A percentile compares a stretch with the other conserved stretches of the same genome.
These are phyloP conservation scores for Sugiyamaella floridensis DNA, from an alignment of 805 yeast genomes.

Conservation along the genomic window DNA sequence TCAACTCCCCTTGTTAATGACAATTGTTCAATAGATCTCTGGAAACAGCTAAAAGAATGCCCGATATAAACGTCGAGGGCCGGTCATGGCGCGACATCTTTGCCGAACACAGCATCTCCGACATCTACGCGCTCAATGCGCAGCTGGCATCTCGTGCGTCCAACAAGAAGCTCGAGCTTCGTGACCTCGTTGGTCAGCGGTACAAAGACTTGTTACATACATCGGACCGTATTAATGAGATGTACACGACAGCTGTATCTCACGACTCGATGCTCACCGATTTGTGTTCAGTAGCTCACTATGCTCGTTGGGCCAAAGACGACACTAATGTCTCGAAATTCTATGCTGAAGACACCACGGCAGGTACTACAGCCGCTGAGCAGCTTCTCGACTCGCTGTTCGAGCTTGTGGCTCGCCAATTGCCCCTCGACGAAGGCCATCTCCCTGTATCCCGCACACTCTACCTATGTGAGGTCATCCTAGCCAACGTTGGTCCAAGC, in stretches of 20 bases:
- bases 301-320: constrained; percentile 10
- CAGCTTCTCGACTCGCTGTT: constrained; percentile 3
- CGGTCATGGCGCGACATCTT: constrained; percentile 18
- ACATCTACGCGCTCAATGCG: constrained; percentile 12
- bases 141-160: constrained; percentile 9
- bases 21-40: neutral
- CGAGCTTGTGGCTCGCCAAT: constrained; percentile 1
- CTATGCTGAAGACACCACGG: neutral
- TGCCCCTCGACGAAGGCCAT: neutral
- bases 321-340: constrained; percentile 7
- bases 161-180: constrained; percentile 16
- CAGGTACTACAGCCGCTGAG: neutral
- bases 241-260: constrained; percentile 10
- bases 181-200: constrained; percentile 20
- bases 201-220: constrained; percentile 20
- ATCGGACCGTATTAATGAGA: constrained; percentile 18
- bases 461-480: neutral
- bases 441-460: neutral
- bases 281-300: constrained; percentile 7
- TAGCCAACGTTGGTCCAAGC: neutral
- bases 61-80: constrained; percentile 4
- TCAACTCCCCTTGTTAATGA: too few relatives aligned
- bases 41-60: neutral
- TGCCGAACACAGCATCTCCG: constrained; percentile 12
- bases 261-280: constrained; percentile 12